These are phyloP conservation scores for Pleurotus pulmonarius DNA, from an alignment of 768 basidiomycete genomes.

Conservation along the genomic window DNA sequence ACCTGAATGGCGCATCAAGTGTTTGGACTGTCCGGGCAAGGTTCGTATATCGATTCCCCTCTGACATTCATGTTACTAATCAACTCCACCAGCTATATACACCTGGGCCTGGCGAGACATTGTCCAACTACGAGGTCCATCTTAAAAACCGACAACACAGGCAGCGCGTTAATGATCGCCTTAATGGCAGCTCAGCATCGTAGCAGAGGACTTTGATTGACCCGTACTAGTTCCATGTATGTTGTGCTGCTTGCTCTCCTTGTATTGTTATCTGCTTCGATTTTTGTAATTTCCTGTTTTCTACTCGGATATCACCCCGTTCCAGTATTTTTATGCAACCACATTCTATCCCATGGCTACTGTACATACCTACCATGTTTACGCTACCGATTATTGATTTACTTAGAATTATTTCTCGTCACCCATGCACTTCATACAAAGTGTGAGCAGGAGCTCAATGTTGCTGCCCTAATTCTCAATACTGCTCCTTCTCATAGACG, in stretches of 20 bases:
- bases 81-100: conserved; percentile 68
- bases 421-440: no score
- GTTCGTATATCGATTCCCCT: conserved; percentile 32
- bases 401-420: no score
- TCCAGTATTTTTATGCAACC: conserved; percentile 3
- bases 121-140: conserved; percentile 92
- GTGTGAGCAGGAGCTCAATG: no score
- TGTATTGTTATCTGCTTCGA: conserved; percentile 33
- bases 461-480: no score
- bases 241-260: conserved; percentile 17
- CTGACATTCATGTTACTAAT: conserved; percentile 9
- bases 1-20: conserved; percentile 89
- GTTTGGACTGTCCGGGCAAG: conserved; percentile 91
- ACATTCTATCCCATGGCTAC: not conserved
- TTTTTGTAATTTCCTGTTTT: conserved; percentile 11
- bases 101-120: conserved; percentile 81
- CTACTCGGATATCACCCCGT: not conserved
- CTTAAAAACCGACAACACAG: conserved; percentile 83
- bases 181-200: conserved; percentile 19
- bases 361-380: no score
- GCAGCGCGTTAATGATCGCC: conserved; percentile 63
- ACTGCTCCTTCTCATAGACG: no score
- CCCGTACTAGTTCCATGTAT: conserved; percentile 3
- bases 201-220: conserved; percentile 15
- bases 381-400: no score